Evolutionary conservation across 148 eudicot genomes (phyloP).

Genomic region (Cornus florida): DNA sequence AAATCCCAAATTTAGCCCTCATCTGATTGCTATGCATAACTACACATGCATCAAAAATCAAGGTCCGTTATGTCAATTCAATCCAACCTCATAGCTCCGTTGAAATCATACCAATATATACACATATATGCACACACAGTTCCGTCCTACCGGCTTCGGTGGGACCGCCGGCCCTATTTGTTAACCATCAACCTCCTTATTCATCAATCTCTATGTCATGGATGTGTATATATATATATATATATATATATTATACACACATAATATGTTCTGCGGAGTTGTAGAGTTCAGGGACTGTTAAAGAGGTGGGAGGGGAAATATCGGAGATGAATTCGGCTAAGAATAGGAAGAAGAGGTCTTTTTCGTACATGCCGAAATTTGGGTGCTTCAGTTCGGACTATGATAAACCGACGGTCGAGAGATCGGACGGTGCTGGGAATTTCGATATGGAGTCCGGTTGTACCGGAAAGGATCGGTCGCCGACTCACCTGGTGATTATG

Average conservation of each 20-base stretch:
- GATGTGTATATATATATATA: not conserved
- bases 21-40: no score
- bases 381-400: conserved; percentile 59
- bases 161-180: no score
- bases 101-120: no score
- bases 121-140: no score
- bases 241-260: no score
- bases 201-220: no score
- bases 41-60: no score
- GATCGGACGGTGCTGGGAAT: conserved; percentile 44
- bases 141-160: no score
- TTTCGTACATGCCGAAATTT: conserved; percentile 29
- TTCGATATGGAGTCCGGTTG: conserved; percentile 55
- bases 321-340: not conserved
- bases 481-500: conserved; percentile 70
- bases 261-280: conserved; percentile 3
- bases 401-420: conserved; percentile 50
- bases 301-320: not conserved
- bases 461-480: conserved; percentile 20
- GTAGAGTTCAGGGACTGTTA: not conserved
- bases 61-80: no score
- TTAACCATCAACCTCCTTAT: no score
- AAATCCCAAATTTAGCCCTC: no score
- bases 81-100: no score
- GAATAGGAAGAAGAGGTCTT: conserved; percentile 12